phyloP scores from a whole-genome alignment of 2,329 filamentous ascomycete species.

The Pseudocercospora musae region DNA sequence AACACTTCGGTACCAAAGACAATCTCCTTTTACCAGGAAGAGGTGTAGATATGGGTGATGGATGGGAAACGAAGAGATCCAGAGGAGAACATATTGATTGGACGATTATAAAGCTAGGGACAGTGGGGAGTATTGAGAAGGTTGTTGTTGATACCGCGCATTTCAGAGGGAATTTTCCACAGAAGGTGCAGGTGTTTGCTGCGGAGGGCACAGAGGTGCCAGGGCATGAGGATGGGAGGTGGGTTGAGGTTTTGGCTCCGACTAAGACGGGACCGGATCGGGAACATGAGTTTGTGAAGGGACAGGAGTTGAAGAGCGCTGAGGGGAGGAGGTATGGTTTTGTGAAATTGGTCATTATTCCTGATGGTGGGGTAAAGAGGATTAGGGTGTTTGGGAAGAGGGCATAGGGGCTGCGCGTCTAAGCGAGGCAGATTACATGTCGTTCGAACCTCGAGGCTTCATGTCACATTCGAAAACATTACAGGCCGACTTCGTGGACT shows the following conservation, averaged over 20 bases:
- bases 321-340: slow-evolving; percentile 67
- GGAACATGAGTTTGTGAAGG: slow-evolving; percentile 61
- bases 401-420: background rate
- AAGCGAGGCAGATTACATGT: too few species aligned
- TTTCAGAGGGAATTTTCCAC: slow-evolving; percentile 80
- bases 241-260: slow-evolving; percentile 64
- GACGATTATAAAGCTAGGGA: slow-evolving; percentile 72
- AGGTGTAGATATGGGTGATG: slow-evolving; percentile 82
- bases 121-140: slow-evolving; percentile 60
- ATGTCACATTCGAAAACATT: too few species aligned
- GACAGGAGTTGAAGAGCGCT: slow-evolving; percentile 41
- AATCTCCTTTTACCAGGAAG: slow-evolving; percentile 76
- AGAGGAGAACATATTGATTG: slow-evolving; percentile 74
- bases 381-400: slow-evolving; percentile 69
- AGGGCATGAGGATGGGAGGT: slow-evolving; percentile 57
- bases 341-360: slow-evolving; percentile 87
- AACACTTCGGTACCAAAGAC: slow-evolving; percentile 79
- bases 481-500: too few species aligned
- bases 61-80: slow-evolving; percentile 79
- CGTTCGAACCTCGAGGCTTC: too few species aligned
- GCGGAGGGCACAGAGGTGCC: slow-evolving; percentile 55
- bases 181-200: slow-evolving; percentile 64
- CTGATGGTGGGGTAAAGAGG: slow-evolving; percentile 88
- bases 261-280: slow-evolving; percentile 69
- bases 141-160: slow-evolving; percentile 77